Conservation (phyloP, 495 filamentous ascomycete species). For the Terfezia boudieri region DNA sequence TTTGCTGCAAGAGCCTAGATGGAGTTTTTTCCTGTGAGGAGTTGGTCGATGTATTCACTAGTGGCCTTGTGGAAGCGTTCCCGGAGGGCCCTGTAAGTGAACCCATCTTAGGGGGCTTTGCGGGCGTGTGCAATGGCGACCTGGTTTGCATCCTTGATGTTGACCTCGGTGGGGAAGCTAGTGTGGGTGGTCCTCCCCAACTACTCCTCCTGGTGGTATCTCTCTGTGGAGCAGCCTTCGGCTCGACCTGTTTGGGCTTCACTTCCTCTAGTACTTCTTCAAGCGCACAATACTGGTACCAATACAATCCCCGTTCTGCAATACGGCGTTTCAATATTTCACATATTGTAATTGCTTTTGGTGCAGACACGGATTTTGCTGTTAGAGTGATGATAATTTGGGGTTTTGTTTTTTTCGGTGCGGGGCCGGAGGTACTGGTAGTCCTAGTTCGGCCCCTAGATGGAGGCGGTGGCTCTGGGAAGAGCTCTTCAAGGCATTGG, state of each 20-base stretch:
- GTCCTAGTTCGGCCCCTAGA: conserved; percentile 14
- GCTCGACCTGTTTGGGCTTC: conserved; percentile 1
- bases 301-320: conserved; percentile 26
- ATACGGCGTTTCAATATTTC: conserved; percentile 43
- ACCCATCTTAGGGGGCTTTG: too few species aligned
- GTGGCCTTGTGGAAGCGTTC: too few species aligned
- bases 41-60: too few species aligned
- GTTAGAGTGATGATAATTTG: conserved; percentile 21
- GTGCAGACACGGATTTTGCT: conserved; percentile 28
- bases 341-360: conserved; percentile 40
- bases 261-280: conserved; percentile 18
- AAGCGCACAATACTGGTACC: conserved; percentile 40
- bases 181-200: conserved; percentile 14
- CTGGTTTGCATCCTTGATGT: too few species aligned
- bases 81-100: too few species aligned
- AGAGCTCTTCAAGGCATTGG: conserved; percentile 14
- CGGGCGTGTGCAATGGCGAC: too few species aligned
- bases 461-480: conserved; percentile 8
- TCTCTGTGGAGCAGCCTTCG: conserved; percentile 1
- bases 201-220: conserved; percentile 10
- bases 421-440: neutral
- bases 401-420: neutral
- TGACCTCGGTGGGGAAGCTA: too few species aligned
- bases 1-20: too few species aligned
- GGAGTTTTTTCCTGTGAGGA: too few species aligned